Percentiles rank a stretch among this genome's conserved stretches.
Conservation (phyloP, 768 basidiomycete species). For the Trametes gibbosa region DNA sequence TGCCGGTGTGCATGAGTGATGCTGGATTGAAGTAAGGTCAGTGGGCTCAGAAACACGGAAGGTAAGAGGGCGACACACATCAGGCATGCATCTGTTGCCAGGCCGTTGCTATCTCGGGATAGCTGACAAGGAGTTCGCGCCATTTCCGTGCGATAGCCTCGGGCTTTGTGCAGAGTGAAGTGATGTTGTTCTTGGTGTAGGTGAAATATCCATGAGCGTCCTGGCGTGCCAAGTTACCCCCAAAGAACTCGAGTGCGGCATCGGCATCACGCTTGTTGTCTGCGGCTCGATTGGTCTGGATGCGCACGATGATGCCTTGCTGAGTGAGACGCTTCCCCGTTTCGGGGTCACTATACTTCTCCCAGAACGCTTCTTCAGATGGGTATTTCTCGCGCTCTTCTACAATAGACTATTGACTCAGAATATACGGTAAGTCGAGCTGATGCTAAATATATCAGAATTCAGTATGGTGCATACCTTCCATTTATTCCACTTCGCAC, state of each 20-base stretch:
- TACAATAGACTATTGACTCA: constrained; percentile 19
- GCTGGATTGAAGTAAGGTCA: no score
- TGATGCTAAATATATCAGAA: background rate
- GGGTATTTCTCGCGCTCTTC: constrained; percentile 7
- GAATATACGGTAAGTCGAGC: background rate
- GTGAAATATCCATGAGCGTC: constrained; percentile 6
- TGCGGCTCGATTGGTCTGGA: background rate
- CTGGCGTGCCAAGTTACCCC: constrained; percentile 3
- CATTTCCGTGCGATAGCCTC: constrained; percentile 13
- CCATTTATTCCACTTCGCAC: constrained; percentile 14
- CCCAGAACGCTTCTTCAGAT: constrained; percentile 16
- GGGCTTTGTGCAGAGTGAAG: constrained; percentile 5
- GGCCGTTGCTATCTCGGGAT: background rate
- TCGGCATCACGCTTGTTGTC: constrained; percentile 3
- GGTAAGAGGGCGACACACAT: no score
- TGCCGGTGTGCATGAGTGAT: no score
- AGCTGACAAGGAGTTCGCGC: constrained; percentile 1
- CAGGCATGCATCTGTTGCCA: background rate
- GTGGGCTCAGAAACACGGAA: no score
- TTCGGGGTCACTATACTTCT: constrained; percentile 5
- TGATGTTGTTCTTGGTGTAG: constrained; percentile 7
- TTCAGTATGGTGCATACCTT: constrained; percentile 12
- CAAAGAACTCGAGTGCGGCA: constrained; percentile 14
- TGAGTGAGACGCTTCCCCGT: constrained; percentile 4
- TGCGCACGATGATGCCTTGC: constrained; percentile 9